Base-by-base conservation (phyloP, 139 green algal genomes). In the Klebsormidium nitens region DNA sequence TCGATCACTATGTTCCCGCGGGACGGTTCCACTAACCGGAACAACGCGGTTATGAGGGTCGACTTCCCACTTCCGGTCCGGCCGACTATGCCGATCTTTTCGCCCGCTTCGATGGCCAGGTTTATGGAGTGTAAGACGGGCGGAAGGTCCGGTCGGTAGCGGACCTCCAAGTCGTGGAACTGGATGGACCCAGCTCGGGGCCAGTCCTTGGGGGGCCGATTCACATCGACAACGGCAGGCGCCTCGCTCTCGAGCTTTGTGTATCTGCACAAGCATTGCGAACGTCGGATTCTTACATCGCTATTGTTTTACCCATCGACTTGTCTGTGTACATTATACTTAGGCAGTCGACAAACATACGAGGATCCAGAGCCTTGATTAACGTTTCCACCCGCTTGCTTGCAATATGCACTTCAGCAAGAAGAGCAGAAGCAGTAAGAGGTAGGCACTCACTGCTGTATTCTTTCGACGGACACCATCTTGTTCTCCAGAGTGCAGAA, bases 1-100 rank as follows among this genome's bases (percentile, higher is more conserved):
- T 98, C 93, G 64, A 98, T 91, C 28, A 82, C 47, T 63, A 98
- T 89, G 32, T 37, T 50, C 23, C 93, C 93, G 0, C 57, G 39
- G 1, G 39, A 36, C 5, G 76, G 66, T 49, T 83, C 84, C 29
- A 91, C 87, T 58, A 93, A 64, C 6, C 89, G 68, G 76, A 90
- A 91, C 37, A 94, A 75, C 14, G 78, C 77, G 26, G 82, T 76
- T 29, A 92, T 82, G 37, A 94, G 64, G 32, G 80, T 85, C 58
- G 65, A 84, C 28, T 78, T 78, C 14, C 71, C 71, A 37, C 71
- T 78, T 28, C 71, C 71, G n/a, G 88, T 92, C 48, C 88, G 82
- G 52, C 88, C 88, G 32, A 88, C 83, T 29, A 91, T 81, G 26
- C 85, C 81, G 11, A 90, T 77, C 74, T 88, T 87, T 77, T 89